Base-by-base conservation (phyloP, 345 rosid species). In the Lepidium sativum region DNA sequence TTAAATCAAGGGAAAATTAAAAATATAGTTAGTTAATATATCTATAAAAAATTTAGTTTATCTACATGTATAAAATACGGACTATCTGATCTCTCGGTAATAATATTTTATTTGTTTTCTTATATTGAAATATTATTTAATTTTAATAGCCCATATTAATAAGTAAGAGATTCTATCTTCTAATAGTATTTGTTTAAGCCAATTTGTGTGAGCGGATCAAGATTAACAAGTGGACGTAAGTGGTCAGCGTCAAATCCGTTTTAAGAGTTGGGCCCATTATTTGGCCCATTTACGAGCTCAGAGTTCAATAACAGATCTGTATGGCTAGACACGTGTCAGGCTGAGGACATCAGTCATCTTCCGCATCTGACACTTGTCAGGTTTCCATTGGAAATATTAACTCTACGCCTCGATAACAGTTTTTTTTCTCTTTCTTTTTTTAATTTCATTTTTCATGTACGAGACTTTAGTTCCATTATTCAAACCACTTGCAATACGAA, bases 371-470 rank as follows among this genome's bases (percentile, higher is more conserved):
- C 76, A 49, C 45, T 5, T 71, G 76, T 57, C 66, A 49, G 25
- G 2, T 9, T 0, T 8, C 14, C 10, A 57, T 23, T 48, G 75
- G 75, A 56, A 0, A 4, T 10, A 18, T 38, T 31, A 63, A 40
- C 65, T 64, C 65, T 6, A 29, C 15, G 52, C 76, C 65, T 71
- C 65, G 65, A 65, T 21, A 71, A 20, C 43, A 20, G 69, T 55
- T 57, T 20, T 37, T 13, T 6, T n/a, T n/a, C n/a, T n/a, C n/a
- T 45, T 37, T 9, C 12, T 48, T 6, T 1, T 8, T 62, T 63
- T 35, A 23, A 23, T n/a, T n/a, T n/a, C n/a, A 20, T 47, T 55
- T 20, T 65, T 17, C 23, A 15, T 61, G 13, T 35, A 34, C 52
- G n/a, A n/a, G 54, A 43, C 38, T 12, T 45, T 20, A 27, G 8